Evolutionary conservation across 1,284 basidiomycete genomes (phyloP).

Genomic region (Rhodotorula sp.): DNA sequence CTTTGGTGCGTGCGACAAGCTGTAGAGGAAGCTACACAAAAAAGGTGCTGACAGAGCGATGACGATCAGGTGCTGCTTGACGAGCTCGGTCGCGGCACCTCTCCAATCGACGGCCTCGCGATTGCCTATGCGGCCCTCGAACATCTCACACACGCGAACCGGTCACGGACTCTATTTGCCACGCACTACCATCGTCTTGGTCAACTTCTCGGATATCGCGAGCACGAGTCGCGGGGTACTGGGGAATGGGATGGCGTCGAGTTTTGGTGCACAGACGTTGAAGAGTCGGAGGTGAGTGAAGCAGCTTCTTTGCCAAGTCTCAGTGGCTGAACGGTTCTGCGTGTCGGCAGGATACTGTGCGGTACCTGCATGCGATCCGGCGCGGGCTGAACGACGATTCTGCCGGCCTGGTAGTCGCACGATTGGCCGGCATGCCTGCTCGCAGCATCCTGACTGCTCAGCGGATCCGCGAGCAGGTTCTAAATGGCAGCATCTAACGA

Average conservation of each 20-base stretch:
- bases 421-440: conserved; percentile 76
- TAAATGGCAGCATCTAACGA: not conserved
- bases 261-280: conserved; percentile 86
- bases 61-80: conserved; percentile 82
- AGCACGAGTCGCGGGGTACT: conserved; percentile 39
- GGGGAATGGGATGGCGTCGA: conserved; percentile 56
- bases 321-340: not conserved
- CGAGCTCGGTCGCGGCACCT: conserved; percentile 93
- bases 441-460: conserved; percentile 22
- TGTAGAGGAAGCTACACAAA: not conserved
- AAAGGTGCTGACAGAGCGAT: not conserved
- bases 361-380: conserved; percentile 76
- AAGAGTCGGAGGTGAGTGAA: conserved; percentile 62
- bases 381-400: conserved; percentile 87
- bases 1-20: conserved; percentile 60
- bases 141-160: conserved; percentile 70
- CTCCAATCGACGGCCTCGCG: conserved; percentile 83
- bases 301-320: not conserved
- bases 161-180: conserved; percentile 83
- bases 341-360: conserved; percentile 59
- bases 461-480: conserved; percentile 13
- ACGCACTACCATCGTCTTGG: conserved; percentile 95
- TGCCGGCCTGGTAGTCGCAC: conserved; percentile 87
- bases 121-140: conserved; percentile 89
- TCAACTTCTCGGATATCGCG: conserved; percentile 63